Evolutionary conservation across 208 protist species (phyloP).

Genomic region (Trichomonas gallinae): DNA sequence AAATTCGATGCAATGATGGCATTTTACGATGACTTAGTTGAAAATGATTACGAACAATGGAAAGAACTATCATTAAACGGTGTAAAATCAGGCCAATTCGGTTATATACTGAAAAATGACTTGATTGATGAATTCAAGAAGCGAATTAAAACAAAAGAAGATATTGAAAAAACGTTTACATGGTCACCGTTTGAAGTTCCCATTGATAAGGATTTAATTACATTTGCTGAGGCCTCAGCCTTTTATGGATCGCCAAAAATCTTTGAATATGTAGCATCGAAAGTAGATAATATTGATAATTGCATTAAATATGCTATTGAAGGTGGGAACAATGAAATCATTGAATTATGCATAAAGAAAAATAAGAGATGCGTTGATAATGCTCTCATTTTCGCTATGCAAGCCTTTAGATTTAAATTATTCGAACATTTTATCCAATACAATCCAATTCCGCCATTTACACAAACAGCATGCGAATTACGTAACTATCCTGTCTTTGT

Average conservation of each 20-base stretch:
- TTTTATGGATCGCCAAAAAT: not conserved
- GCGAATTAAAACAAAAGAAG: not conserved
- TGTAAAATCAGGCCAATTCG: not conserved
- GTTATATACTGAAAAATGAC: not conserved
- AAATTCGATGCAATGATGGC: not conserved
- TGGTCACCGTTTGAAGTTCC: not conserved
- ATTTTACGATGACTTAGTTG: not conserved
- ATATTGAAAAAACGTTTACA: not conserved
- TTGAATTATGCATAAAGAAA: not conserved
- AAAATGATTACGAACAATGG: not conserved
- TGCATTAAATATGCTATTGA: not conserved
- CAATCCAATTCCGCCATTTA: not conserved
- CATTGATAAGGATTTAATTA: not conserved
- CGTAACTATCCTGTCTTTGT: not conserved
- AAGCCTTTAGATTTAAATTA: not conserved
- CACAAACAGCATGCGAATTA: not conserved
- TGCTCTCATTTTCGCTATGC: not conserved
- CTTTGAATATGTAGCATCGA: not conserved
- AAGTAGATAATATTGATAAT: not conserved
- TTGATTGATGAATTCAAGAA: not conserved
- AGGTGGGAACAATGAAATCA: not conserved
- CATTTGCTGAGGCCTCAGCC: not conserved
- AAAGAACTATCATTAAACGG: not conserved
- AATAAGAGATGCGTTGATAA: not conserved
- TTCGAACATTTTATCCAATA: not conserved